Evolutionary conservation across 1,284 basidiomycete genomes (phyloP).

Genomic region (Amanita bisporigera): DNA sequence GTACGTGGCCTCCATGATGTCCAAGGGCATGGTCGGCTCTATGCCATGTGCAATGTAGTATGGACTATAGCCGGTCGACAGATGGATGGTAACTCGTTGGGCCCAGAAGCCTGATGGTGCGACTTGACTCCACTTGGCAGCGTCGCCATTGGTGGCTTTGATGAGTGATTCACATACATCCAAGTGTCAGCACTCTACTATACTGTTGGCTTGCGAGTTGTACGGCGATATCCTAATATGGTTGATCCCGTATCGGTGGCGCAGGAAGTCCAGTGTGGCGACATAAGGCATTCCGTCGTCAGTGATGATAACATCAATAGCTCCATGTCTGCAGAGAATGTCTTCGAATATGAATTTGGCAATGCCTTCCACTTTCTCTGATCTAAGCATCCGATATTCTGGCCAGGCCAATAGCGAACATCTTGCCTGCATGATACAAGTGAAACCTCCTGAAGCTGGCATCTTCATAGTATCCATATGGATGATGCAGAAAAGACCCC

Average conservation of each 20-base stretch:
- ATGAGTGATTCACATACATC: constrained; percentile 22
- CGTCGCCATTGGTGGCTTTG: constrained; percentile 12
- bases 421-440: constrained; percentile 34
- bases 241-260: constrained; percentile 25
- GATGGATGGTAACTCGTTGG: constrained; percentile 31
- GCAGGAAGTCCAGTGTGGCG: constrained; percentile 18
- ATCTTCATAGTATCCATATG: no score
- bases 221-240: constrained; percentile 33
- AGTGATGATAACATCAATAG: constrained; percentile 37
- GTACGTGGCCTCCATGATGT: constrained; percentile 35
- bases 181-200: constrained; percentile 33
- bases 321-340: constrained; percentile 44
- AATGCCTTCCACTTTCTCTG: constrained; percentile 28
- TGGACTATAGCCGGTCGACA: constrained; percentile 29
- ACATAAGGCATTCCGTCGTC: constrained; percentile 36
- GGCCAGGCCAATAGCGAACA: constrained; percentile 35
- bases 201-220: constrained; percentile 35
- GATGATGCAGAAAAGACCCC: no score
- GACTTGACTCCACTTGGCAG: no score
- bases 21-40: no score
- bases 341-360: constrained; percentile 40
- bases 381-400: constrained; percentile 34
- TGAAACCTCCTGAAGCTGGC: no score
- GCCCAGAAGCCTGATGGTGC: constrained; percentile 25
- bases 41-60: constrained; percentile 32